phyloP scores from a whole-genome alignment of 257 asterid species.

The Capsicum rhomboideum region DNA sequence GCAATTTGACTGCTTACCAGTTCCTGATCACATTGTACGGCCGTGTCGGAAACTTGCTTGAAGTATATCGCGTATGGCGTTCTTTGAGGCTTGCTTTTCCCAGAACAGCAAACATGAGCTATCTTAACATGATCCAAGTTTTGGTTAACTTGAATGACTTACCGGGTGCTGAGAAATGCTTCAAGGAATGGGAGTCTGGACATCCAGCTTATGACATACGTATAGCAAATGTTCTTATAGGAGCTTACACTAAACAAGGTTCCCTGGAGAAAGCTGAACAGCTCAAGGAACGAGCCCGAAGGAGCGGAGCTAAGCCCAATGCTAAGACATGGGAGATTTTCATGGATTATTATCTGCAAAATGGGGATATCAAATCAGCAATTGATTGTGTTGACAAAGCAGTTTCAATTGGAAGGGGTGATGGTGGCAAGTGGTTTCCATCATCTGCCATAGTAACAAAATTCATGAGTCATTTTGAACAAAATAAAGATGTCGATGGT shows the following conservation, averaged over 20 bases:
- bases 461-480: conserved; percentile 58
- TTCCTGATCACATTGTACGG: conserved; percentile 80
- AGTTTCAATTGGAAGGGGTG: conserved; percentile 51
- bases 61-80: conserved; percentile 89
- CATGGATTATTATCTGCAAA: conserved; percentile 55
- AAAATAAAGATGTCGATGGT: conserved; percentile 56
- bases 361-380: conserved; percentile 44
- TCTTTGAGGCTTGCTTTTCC: conserved; percentile 80
- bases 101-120: conserved; percentile 71
- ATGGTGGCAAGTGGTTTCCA: conserved; percentile 62
- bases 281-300: conserved; percentile 48
- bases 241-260: conserved; percentile 61
- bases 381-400: conserved; percentile 53
- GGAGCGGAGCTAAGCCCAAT: conserved; percentile 64
- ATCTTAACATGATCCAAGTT: conserved; percentile 82
- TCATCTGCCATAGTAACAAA: conserved; percentile 29
- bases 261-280: conserved; percentile 50
- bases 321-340: conserved; percentile 87
- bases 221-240: conserved; percentile 61
- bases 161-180: conserved; percentile 95
- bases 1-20: conserved; percentile 61
- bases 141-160: conserved; percentile 72
- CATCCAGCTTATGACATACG: conserved; percentile 64
- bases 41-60: conserved; percentile 66
- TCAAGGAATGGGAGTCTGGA: conserved; percentile 64